A percentile compares a stretch with the other conserved stretches of the same genome.
Conservation (phyloP, 2,329 filamentous ascomycete genomes). For the Fusarium nematophilum region DNA sequence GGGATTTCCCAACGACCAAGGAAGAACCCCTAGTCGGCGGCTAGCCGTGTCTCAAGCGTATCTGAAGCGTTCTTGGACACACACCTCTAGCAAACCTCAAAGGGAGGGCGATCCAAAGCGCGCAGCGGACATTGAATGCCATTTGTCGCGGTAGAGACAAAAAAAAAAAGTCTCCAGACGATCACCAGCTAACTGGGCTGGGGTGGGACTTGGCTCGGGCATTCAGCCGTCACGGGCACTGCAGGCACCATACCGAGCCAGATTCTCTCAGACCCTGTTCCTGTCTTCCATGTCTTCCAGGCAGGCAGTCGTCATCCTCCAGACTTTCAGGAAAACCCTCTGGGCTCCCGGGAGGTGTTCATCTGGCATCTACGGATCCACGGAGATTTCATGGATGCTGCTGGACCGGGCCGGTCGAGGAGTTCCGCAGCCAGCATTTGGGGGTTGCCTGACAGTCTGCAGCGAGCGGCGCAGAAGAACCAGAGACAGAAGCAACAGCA, state of each 20-base stretch:
- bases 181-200: constrained; percentile 27
- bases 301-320: constrained; percentile 8
- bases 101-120: constrained; percentile 7
- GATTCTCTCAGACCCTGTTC: constrained; percentile 9
- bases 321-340: background rate
- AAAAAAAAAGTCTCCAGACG: constrained; percentile 10
- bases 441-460: constrained; percentile 16
- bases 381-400: constrained; percentile 23
- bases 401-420: constrained; percentile 40
- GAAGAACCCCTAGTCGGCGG: constrained; percentile 22
- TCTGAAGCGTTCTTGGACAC: constrained; percentile 33
- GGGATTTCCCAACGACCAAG: constrained; percentile 22
- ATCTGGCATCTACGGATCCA: constrained; percentile 39
- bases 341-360: constrained; percentile 20
- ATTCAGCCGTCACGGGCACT: constrained; percentile 9
- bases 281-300: constrained; percentile 13
- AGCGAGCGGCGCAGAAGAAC: constrained; percentile 21
- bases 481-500: constrained; percentile 15
- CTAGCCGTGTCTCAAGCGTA: constrained; percentile 38
- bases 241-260: constrained; percentile 26
- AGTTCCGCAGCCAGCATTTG: constrained; percentile 22
- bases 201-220: constrained; percentile 37
- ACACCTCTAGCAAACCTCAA: constrained; percentile 18
- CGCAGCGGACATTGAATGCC: constrained; percentile 14
- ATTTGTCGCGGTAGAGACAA: constrained; percentile 9